Conservation (phyloP, 352 stramenopile genomes). For the Globisporangium spinosum region DNA sequence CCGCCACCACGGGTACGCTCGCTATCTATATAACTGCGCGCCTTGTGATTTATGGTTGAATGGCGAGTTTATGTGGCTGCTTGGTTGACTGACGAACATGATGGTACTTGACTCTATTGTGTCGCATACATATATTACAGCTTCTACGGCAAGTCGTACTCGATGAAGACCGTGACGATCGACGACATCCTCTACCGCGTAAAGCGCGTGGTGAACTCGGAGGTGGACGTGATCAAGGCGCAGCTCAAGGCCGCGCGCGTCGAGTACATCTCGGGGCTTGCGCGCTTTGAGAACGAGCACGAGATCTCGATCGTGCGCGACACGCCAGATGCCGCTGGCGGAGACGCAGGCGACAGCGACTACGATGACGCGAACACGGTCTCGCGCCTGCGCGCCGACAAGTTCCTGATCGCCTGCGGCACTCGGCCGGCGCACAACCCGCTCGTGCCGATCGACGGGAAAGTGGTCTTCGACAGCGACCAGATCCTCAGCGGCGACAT, state of each 20-base stretch:
- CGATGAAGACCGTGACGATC: slow-evolving; percentile 79
- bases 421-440: slow-evolving; percentile 77
- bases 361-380: slow-evolving; percentile 29
- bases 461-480: slow-evolving; percentile 79
- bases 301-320: slow-evolving; percentile 69
- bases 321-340: slow-evolving; percentile 4
- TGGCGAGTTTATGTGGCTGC: not conserved
- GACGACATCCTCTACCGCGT: slow-evolving; percentile 82
- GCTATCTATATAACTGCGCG: not conserved
- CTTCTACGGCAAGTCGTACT: slow-evolving; percentile 86
- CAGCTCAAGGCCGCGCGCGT: slow-evolving; percentile 76
- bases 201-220: slow-evolving; percentile 68
- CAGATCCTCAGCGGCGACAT: slow-evolving; percentile 75
- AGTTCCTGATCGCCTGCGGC: slow-evolving; percentile 84
- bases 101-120: not conserved
- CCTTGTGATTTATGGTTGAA: not conserved
- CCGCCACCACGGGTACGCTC: slow-evolving; percentile 66
- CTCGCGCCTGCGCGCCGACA: slow-evolving; percentile 56
- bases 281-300: slow-evolving; percentile 70
- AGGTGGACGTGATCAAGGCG: slow-evolving; percentile 78
- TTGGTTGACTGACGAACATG: not conserved
- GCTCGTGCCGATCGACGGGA: slow-evolving; percentile 80
- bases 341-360: slow-evolving; percentile 5
- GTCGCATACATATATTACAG: slow-evolving; percentile 9
- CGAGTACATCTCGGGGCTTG: slow-evolving; percentile 66